Conservation (phyloP, 441 rosid species). For the Pelargonium myrrhifolium region DNA sequence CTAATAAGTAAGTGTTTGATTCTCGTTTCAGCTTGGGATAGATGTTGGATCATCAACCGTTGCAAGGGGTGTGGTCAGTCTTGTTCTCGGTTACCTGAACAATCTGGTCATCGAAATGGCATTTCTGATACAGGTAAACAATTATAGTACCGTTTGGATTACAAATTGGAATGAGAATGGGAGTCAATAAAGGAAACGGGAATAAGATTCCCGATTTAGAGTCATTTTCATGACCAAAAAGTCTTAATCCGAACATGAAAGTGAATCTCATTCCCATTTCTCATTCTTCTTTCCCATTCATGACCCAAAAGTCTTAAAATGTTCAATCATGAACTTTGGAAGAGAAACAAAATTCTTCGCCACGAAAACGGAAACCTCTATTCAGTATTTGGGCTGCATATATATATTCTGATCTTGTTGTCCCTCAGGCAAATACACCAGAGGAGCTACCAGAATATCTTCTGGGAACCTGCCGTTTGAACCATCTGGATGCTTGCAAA, state of each 20-base stretch:
- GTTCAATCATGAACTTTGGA: background rate
- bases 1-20: background rate
- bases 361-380: background rate
- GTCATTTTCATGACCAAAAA: too few species aligned
- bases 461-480: conserved; percentile 82
- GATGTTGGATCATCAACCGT: conserved; percentile 93
- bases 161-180: too few species aligned
- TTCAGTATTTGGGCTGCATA: background rate
- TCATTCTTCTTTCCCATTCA: too few species aligned
- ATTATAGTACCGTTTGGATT: background rate
- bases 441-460: conserved; percentile 94
- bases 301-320: background rate
- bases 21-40: conserved; percentile 65
- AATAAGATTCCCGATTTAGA: too few species aligned
- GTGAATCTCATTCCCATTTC: too few species aligned
- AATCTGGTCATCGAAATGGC: conserved; percentile 95
- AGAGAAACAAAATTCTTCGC: background rate
- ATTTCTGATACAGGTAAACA: conserved; percentile 73
- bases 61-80: conserved; percentile 94
- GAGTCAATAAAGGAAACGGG: too few species aligned
- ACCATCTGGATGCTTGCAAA: conserved; percentile 75
- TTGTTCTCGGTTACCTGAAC: conserved; percentile 92
- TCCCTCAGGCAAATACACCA: conserved; percentile 62
- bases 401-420: background rate
- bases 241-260: too few species aligned